Base-by-base conservation (phyloP, 2,329 filamentous ascomycete species). In the Periconia digitata region DNA sequence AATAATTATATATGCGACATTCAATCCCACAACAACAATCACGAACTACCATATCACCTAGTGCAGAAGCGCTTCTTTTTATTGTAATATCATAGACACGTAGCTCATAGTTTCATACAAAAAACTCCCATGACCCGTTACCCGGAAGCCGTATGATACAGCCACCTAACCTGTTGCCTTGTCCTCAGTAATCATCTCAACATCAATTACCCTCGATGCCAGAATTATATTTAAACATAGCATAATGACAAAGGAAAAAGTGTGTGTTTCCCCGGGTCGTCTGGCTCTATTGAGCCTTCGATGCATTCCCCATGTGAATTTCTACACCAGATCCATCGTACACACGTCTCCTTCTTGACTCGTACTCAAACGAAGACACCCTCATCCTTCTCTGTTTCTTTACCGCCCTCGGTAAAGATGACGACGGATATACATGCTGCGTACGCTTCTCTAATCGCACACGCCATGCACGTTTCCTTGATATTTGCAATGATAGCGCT, bases 371-470 rank as follows among this genome's bases (percentile, higher is more conserved):
- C 48, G 20, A 43, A 51, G 10, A 61, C 47, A 17, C 62, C 63
- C 7, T 62, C 74, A 61, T 78, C 73, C 46, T 74, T 73, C 43
- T 76, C 74, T 54, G 77, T 73, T 51, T 70, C 60, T 50, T 73
- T 73, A 46, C 72, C 69, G 7, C 74, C 71, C 50, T 76, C 71
- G 0, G 74, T 76, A 46, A 90, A 71, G 47, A 91, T 87, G 35
- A 89, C 84, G 35, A 90, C 86, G 40, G 83, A 87, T 44, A 90
- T 68, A 29, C 85, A 85, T 15, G 85, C 86, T 2, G 87, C 87
- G 69, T 88, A 90, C 23, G 87, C 86, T 69, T 90, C 87, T 51
- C 87, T 77, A 49, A 90, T 84, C 8, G 86, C 85, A 67, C 87
- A 91, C 15, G 85, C 81, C 78, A 89, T 83, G 70, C 85, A 90